These are phyloP conservation scores for Polygonum aviculare DNA, from an alignment of 148 eudicot genomes.

Conservation along the genomic window DNA sequence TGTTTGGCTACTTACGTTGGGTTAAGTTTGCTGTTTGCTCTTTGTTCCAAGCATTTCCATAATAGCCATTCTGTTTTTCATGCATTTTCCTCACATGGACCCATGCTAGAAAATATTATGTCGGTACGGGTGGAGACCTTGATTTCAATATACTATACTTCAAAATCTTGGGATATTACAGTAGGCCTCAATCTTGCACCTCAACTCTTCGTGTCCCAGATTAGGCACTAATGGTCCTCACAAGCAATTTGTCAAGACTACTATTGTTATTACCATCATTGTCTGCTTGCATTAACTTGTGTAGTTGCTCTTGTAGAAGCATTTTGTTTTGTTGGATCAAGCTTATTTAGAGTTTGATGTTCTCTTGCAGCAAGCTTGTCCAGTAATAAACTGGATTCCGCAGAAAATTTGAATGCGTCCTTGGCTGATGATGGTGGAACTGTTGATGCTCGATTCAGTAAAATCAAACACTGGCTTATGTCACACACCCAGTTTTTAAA, in stretches of 20 bases:
- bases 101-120: background rate
- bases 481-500: constrained; percentile 87
- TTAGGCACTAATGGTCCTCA: background rate
- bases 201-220: background rate
- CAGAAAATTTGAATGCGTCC: constrained; percentile 58
- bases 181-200: background rate
- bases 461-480: constrained; percentile 62
- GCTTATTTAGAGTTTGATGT: constrained; percentile 1
- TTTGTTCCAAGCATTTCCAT: background rate
- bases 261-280: background rate
- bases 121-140: background rate
- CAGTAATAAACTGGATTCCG: constrained; percentile 43
- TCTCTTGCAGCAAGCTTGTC: constrained; percentile 61
- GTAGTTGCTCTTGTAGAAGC: background rate
- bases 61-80: background rate
- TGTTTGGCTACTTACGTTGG: background rate
- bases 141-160: background rate
- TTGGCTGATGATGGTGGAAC: constrained; percentile 45
- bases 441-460: constrained; percentile 32
- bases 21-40: background rate
- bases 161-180: background rate
- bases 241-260: background rate
- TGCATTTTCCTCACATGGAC: background rate
- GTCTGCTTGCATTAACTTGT: background rate
- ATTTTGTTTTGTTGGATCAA: background rate